Evolutionary conservation across 1,284 basidiomycete genomes (phyloP).

Genomic region (Sanguinoderma infundibulare): DNA sequence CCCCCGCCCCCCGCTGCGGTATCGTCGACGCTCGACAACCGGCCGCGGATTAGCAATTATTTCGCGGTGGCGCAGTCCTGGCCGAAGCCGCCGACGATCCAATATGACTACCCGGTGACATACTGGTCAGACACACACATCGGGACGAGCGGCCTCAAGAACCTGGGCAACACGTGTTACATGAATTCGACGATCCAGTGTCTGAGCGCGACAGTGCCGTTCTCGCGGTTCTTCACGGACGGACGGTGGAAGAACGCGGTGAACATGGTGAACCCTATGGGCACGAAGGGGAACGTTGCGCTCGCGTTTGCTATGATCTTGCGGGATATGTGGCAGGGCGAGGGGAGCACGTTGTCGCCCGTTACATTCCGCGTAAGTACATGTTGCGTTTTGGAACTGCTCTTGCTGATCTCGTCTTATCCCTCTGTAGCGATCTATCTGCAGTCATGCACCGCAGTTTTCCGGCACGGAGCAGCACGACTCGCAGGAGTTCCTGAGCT

Average conservation of each 20-base stretch:
- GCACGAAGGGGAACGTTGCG: constrained; percentile 88
- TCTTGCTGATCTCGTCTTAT: neutral
- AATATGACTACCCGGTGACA: constrained; percentile 72
- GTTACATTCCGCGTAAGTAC: constrained; percentile 81
- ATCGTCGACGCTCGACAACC: constrained; percentile 63
- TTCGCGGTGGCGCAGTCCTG: constrained; percentile 32
- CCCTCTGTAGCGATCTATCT: constrained; percentile 74
- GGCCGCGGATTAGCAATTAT: constrained; percentile 49
- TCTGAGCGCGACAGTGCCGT: constrained; percentile 89
- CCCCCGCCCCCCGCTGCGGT: constrained; percentile 81
- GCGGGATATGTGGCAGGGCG: constrained; percentile 88
- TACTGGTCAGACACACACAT: constrained; percentile 85
- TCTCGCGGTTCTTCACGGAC: constrained; percentile 93
- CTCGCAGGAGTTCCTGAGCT: constrained; percentile 96
- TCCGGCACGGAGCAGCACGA: constrained; percentile 94
- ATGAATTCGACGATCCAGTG: constrained; percentile 99
- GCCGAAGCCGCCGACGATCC: constrained; percentile 62
- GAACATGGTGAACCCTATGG: constrained; percentile 87
- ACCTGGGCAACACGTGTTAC: constrained; percentile 98
- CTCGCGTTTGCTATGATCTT: constrained; percentile 85
- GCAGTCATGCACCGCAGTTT: constrained; percentile 86
- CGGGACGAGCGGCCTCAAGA: constrained; percentile 89
- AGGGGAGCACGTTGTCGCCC: constrained; percentile 85
- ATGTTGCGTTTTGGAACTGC: neutral
- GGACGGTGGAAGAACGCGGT: constrained; percentile 88